Evolutionary conservation across 2,329 filamentous ascomycete genomes (phyloP), one percentile per base, ranked within the genome.

Genomic region (Huntiella savannae): DNA sequence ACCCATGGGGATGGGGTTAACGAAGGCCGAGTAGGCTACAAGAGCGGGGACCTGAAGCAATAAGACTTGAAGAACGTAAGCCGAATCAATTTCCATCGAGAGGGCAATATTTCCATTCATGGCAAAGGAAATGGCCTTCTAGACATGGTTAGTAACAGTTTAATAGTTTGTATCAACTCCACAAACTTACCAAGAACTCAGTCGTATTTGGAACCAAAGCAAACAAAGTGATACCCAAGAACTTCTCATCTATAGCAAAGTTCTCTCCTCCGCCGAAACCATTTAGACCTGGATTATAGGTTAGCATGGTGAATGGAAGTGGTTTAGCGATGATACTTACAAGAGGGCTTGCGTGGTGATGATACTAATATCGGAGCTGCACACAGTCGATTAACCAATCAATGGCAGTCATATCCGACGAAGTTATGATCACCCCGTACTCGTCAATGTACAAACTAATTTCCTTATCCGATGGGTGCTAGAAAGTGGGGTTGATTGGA

Each of bases 81-180:
- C 88, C 1, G 87, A 95, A 54, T 92, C 91, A 54, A 98, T 98
- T 59, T 98, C 91, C 91, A 98, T 98, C 34, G 86, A 95, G 13
- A 98, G 67, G 0, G 91, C 91, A 61, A 98, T 96, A 61, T 98
- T 98, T 50, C 91, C 91, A 58, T 98, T 96, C 88, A 98, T 98
- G 46, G 91, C 91, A 60, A 98, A 98, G 0, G 87, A 95, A 50
- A 98, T 98, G 59, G 88, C 91, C 62, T 98, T 98, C 78, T 86
- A 28, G 8, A 15, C 15, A 35, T 8, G 33, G 37, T 53, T 47
- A 53, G 52, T 49, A 54, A 49, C 11, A 28, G 22, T 28, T 28
- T 28, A 7, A 28, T 28, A 28, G 22, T 28, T 28, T 10, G 22
- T 28, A 28, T 28, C 5, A 28, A 28, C 1, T 28, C 3, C 22